Percentiles rank a stretch among this genome's conserved stretches.
Conservation (phyloP, 1,284 basidiomycete species). For the Anthracocystis walkeri region DNA sequence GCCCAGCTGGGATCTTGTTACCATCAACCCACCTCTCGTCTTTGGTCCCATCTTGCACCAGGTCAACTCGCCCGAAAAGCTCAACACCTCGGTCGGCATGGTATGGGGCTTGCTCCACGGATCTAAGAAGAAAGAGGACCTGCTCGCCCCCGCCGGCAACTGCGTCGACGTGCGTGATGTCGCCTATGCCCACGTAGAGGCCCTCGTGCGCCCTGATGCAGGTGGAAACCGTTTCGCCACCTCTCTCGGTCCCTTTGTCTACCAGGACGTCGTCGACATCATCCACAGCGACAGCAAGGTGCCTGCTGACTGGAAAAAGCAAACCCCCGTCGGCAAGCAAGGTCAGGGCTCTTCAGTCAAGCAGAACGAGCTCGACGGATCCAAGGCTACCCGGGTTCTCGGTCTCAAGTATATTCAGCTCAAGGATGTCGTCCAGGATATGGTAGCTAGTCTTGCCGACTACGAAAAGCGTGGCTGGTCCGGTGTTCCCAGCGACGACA, state of each 20-base stretch:
- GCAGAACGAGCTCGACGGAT: constrained; percentile 61
- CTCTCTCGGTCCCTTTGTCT: constrained; percentile 49
- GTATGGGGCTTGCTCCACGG: constrained; percentile 71
- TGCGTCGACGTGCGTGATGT: constrained; percentile 78
- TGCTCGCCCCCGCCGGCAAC: constrained; percentile 66
- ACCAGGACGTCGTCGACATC: constrained; percentile 55
- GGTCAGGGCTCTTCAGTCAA: constrained; percentile 45
- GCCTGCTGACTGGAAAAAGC: constrained; percentile 56
- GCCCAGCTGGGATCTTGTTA: constrained; percentile 51
- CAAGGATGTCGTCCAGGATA: constrained; percentile 68
- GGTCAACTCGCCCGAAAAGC: constrained; percentile 71
- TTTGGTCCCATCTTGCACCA: constrained; percentile 74
- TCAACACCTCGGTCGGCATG: constrained; percentile 74
- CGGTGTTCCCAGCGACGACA: constrained; percentile 38
- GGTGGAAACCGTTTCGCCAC: constrained; percentile 74
- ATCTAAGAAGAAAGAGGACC: constrained; percentile 67
- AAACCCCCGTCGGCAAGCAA: constrained; percentile 53
- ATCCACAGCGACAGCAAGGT: constrained; percentile 52
- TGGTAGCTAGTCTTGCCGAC: constrained; percentile 50
- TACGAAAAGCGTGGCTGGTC: constrained; percentile 59
- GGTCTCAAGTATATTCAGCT: constrained; percentile 73
- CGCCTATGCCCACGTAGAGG: constrained; percentile 75
- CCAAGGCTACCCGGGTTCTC: constrained; percentile 72
- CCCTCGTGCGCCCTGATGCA: constrained; percentile 74
- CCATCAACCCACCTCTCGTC: constrained; percentile 59